A percentile compares a stretch with the other conserved stretches of the same genome.
phyloP scores from a whole-genome alignment of 1,284 basidiomycete genomes.

The Rhodotorula glutinis region DNA sequence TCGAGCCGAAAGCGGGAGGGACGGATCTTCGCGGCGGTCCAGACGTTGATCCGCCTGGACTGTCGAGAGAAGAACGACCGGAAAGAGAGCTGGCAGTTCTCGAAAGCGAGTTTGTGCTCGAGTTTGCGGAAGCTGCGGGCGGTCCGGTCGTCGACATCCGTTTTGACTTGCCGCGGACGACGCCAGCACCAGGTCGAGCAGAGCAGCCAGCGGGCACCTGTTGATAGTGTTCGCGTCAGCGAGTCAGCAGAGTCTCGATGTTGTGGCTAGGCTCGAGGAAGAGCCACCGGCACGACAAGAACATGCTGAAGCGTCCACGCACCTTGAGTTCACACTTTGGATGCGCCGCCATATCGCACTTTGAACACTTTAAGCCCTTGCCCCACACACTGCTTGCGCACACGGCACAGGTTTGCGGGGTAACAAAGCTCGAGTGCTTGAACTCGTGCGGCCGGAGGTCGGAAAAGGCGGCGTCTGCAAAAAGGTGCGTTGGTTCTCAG shows the following conservation, averaged over 20 bases:
- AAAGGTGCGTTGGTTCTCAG: background rate
- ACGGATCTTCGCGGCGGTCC: slow-evolving; percentile 13
- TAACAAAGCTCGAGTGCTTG: slow-evolving; percentile 76
- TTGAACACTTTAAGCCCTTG: slow-evolving; percentile 74
- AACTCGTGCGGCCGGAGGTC: slow-evolving; percentile 61
- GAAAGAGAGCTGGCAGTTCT: background rate
- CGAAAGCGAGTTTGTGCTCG: slow-evolving; percentile 1
- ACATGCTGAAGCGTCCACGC: slow-evolving; percentile 22
- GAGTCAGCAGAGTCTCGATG: too few species aligned
- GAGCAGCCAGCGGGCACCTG: slow-evolving; percentile 72
- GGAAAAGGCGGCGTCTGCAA: slow-evolving; percentile 60
- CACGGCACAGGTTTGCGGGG: slow-evolving; percentile 72
- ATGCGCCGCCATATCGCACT: slow-evolving; percentile 75
- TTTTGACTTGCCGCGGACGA: slow-evolving; percentile 17
- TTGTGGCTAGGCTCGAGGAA: background rate
- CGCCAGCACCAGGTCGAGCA: slow-evolving; percentile 30
- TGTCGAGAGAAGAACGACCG: background rate
- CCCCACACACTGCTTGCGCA: slow-evolving; percentile 82
- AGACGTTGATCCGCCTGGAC: background rate
- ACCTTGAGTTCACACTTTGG: slow-evolving; percentile 80
- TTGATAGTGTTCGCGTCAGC: too few species aligned
- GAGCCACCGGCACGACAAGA: too few species aligned
- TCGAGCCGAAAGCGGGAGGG: slow-evolving; percentile 10
- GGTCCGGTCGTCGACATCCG: background rate
- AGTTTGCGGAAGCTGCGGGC: background rate